These are phyloP conservation scores for Dianthus caryophyllus DNA, from an alignment of 148 eudicot genomes.

Conservation along the genomic window DNA sequence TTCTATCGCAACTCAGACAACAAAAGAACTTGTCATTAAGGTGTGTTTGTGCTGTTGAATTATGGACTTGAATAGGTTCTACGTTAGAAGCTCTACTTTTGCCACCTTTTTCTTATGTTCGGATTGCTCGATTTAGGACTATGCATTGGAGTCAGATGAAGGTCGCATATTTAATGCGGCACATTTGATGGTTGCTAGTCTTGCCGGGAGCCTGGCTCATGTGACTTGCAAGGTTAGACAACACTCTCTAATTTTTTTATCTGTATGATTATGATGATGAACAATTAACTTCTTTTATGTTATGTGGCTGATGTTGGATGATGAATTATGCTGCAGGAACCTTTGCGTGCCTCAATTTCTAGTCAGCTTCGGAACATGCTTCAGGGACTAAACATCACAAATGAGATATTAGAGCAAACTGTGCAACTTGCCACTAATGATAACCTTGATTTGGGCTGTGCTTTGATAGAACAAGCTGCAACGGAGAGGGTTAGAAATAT, in stretches of 20 bases:
- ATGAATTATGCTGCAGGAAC: constrained; percentile 53
- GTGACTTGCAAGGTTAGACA: constrained; percentile 85
- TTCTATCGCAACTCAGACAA: constrained; percentile 88
- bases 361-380: constrained; percentile 65
- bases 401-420: constrained; percentile 61
- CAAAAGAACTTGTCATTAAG: constrained; percentile 93
- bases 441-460: constrained; percentile 91
- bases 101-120: background rate
- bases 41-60: constrained; percentile 27
- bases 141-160: constrained; percentile 95
- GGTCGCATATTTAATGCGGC: constrained; percentile 82
- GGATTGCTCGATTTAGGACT: constrained; percentile 48
- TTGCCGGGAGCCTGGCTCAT: constrained; percentile 97
- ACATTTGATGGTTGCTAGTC: constrained; percentile 95
- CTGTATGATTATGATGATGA: background rate
- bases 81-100: constrained; percentile 2
- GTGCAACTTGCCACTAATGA: constrained; percentile 80
- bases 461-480: constrained; percentile 83
- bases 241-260: background rate
- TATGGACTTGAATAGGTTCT: background rate
- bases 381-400: constrained; percentile 48
- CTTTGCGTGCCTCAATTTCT: constrained; percentile 74
- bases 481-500: constrained; percentile 64
- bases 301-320: constrained; percentile 5
- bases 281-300: background rate